These are phyloP conservation scores for Rosa persica DNA, from an alignment of 306 rosid species.

Conservation along the genomic window DNA sequence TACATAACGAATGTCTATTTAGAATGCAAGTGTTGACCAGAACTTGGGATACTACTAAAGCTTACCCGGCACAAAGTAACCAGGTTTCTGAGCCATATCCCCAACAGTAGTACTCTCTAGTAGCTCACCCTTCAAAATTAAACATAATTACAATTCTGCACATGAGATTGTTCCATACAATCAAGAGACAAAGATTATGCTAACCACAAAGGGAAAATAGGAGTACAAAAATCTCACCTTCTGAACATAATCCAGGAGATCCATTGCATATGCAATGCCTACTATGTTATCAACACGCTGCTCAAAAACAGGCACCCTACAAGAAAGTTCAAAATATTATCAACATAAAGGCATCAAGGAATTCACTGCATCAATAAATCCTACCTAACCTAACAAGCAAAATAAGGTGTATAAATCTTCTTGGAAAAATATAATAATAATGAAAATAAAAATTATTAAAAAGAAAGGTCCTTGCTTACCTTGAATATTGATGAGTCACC, in stretches of 20 bases:
- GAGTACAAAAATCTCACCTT: constrained; percentile 56
- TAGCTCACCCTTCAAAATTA: constrained; percentile 90
- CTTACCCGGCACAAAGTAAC: constrained; percentile 76
- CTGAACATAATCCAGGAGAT: constrained; percentile 81
- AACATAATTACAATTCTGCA: constrained; percentile 59
- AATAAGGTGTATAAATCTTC: not conserved
- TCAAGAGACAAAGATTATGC: constrained; percentile 38
- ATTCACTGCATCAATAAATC: not conserved
- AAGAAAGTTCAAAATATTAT: constrained; percentile 24
- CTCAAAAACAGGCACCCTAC: constrained; percentile 98
- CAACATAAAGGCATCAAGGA: not conserved
- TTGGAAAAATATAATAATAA: not conserved
- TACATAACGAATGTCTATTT: no score
- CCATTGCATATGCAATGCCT: constrained; percentile 99
- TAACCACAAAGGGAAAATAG: constrained; percentile 18
- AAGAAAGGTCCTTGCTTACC: constrained; percentile 42
- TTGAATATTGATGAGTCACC: constrained; percentile 99
- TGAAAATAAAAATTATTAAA: not conserved
- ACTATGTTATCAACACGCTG: constrained; percentile 96
- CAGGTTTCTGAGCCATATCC: constrained; percentile 59
- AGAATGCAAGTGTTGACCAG: no score
- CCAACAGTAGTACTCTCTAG: constrained; percentile 82
- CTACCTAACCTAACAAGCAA: constrained; percentile 33
- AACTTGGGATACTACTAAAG: constrained; percentile 23
- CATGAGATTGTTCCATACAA: constrained; percentile 45